Percentiles rank a stretch among this genome's conserved stretches.
Evolutionary conservation across 495 filamentous ascomycete species (phyloP).

Genomic region (Bombardia bombarda): DNA sequence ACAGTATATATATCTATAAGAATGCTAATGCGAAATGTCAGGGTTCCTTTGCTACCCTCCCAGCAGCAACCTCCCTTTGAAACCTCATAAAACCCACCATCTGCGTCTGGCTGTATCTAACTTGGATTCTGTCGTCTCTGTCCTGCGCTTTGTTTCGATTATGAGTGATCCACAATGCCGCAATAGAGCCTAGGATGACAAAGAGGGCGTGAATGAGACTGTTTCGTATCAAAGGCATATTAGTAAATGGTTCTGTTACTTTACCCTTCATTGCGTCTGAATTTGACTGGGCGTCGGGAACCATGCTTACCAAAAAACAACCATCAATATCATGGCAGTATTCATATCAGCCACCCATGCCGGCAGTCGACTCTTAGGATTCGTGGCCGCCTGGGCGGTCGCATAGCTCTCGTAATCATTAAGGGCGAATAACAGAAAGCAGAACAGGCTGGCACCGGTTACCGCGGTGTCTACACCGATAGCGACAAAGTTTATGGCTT

Average conservation of each 20-base stretch:
- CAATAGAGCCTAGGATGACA: slow-evolving; percentile 13
- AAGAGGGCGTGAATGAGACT: slow-evolving; percentile 17
- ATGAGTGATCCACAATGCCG: too few species aligned
- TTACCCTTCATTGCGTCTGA: background rate
- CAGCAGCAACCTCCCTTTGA: too few species aligned
- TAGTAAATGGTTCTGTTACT: background rate
- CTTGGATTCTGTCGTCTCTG: too few species aligned
- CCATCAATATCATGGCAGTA: slow-evolving; percentile 23
- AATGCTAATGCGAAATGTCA: too few species aligned
- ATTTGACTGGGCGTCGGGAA: background rate
- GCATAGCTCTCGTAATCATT: slow-evolving; percentile 1
- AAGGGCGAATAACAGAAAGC: slow-evolving; percentile 16
- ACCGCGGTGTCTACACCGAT: background rate
- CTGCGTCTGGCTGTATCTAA: too few species aligned
- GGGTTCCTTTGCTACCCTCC: too few species aligned
- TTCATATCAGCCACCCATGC: slow-evolving; percentile 13
- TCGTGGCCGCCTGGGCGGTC: background rate
- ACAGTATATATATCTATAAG: too few species aligned
- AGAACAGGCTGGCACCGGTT: slow-evolving; percentile 6
- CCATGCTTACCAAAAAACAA: slow-evolving; percentile 17
- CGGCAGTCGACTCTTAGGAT: background rate
- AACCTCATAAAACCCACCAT: too few species aligned
- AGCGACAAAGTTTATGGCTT: background rate
- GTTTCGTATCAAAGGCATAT: background rate
- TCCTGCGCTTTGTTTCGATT: too few species aligned